Evolutionary conservation across 139 green algal species (phyloP).

Genomic region (Dunaliella sp.): DNA sequence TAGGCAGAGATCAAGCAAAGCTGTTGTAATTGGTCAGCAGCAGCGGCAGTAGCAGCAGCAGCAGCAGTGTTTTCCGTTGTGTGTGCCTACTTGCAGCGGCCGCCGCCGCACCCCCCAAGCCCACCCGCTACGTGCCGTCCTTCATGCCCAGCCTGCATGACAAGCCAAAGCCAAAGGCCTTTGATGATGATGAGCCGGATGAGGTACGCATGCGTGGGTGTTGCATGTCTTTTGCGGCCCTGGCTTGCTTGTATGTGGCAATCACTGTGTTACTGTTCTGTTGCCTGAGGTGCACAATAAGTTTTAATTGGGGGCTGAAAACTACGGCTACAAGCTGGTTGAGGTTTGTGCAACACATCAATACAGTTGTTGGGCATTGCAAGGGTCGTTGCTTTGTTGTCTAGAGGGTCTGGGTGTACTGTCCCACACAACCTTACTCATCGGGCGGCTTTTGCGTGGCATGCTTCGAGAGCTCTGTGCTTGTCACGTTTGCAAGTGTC

Average conservation of each 20-base stretch:
- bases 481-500: too few species aligned
- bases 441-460: too few species aligned
- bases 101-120: background rate
- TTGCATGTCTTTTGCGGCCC: background rate
- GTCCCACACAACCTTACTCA: too few species aligned
- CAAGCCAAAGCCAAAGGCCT: conserved; percentile 37
- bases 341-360: background rate
- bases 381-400: too few species aligned
- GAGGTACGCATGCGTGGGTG: background rate
- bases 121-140: conserved; percentile 62
- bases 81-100: background rate
- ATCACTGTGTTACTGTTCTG: background rate
- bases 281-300: background rate
- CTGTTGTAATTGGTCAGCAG: too few species aligned
- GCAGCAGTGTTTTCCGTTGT: too few species aligned
- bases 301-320: background rate
- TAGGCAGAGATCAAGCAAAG: too few species aligned
- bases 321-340: background rate
- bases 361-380: too few species aligned
- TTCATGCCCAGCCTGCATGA: conserved; percentile 67
- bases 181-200: conserved; percentile 29
- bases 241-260: background rate
- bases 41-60: too few species aligned
- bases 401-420: too few species aligned
- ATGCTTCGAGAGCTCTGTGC: too few species aligned